These are phyloP conservation scores for Penicillium riverlandense DNA, from an alignment of 495 filamentous ascomycete genomes.

Conservation along the genomic window DNA sequence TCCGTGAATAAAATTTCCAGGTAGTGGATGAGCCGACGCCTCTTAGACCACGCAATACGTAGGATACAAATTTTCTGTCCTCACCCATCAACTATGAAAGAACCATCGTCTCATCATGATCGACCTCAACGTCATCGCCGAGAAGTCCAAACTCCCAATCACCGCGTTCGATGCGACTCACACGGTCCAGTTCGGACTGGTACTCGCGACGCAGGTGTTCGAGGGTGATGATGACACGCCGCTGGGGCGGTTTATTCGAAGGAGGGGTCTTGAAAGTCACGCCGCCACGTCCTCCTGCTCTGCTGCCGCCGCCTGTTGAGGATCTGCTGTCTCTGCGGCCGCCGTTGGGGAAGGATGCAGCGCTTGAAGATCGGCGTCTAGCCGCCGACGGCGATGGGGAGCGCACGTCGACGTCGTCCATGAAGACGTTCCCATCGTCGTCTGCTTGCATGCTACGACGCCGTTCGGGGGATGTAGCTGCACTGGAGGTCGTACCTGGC, in stretches of 20 bases:
- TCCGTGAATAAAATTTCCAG: background rate
- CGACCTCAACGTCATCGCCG: slow-evolving; percentile 20
- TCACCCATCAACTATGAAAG: slow-evolving; percentile 14
- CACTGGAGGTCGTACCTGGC: background rate
- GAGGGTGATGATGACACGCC: slow-evolving; percentile 61
- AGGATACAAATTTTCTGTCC: background rate
- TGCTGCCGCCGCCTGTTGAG: slow-evolving; percentile 11
- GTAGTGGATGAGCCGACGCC: no score
- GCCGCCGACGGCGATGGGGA: slow-evolving; percentile 7
- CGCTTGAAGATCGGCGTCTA: slow-evolving; percentile 8
- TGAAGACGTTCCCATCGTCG: slow-evolving; percentile 36
- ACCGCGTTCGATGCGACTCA: slow-evolving; percentile 52
- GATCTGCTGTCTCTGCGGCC: slow-evolving; percentile 19
- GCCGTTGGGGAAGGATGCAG: slow-evolving; percentile 6
- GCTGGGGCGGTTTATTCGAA: slow-evolving; percentile 12
- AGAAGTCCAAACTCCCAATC: slow-evolving; percentile 52
- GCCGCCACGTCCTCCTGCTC: slow-evolving; percentile 4
- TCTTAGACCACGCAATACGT: background rate
- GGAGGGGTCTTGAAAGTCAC: slow-evolving; percentile 10
- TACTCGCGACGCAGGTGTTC: slow-evolving; percentile 79
- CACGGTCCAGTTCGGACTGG: slow-evolving; percentile 77
- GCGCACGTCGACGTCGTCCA: slow-evolving; percentile 25
- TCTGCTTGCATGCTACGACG: slow-evolving; percentile 26
- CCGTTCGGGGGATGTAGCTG: slow-evolving; percentile 5
- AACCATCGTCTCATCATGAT: slow-evolving; percentile 40